phyloP scores from a whole-genome alignment of 371 early-diverging fungal species.

The Apophysomyces ossiformis region DNA sequence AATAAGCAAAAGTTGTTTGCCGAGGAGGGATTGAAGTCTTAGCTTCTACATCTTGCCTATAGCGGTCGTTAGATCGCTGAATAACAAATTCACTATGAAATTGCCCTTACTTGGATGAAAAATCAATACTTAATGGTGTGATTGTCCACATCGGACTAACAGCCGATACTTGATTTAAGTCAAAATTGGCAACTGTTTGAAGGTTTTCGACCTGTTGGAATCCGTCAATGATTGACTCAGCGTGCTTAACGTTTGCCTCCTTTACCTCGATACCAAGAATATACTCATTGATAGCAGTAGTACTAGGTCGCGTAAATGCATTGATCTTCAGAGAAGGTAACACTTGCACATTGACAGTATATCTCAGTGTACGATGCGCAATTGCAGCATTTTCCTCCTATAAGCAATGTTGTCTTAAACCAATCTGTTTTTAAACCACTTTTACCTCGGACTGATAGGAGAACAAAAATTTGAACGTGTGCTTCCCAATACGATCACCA shows the following conservation, averaged over 20 bases:
- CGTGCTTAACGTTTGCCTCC: constrained; percentile 19
- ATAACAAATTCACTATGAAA: not conserved
- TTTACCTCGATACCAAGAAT: constrained; percentile 88
- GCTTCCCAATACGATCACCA: constrained; percentile 90
- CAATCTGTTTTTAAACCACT: not conserved
- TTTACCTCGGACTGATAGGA: constrained; percentile 68
- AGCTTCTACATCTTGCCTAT: constrained; percentile 35
- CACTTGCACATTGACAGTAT: constrained; percentile 67
- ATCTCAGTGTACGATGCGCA: constrained; percentile 70
- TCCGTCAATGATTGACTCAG: constrained; percentile 6
- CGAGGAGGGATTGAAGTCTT: constrained; percentile 59
- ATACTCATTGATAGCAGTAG: constrained; percentile 73
- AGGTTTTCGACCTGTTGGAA: constrained; percentile 66
- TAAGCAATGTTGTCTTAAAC: not conserved
- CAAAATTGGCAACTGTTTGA: constrained; percentile 62
- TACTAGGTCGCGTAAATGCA: constrained; percentile 90
- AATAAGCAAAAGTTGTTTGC: constrained; percentile 69
- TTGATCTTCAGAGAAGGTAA: constrained; percentile 89
- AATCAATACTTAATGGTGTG: constrained; percentile 52
- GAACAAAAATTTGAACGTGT: constrained; percentile 74
- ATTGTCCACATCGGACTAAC: constrained; percentile 78
- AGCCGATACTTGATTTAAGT: constrained; percentile 73
- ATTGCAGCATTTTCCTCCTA: constrained; percentile 66
- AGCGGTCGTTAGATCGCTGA: not conserved
- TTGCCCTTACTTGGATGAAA: constrained; percentile 26